Percentiles rank a stretch among this genome's conserved stretches.
These are phyloP conservation scores for sweet orange (Citrus sinensis) DNA, from an alignment of 345 rosid species.

Conservation along the genomic window DNA sequence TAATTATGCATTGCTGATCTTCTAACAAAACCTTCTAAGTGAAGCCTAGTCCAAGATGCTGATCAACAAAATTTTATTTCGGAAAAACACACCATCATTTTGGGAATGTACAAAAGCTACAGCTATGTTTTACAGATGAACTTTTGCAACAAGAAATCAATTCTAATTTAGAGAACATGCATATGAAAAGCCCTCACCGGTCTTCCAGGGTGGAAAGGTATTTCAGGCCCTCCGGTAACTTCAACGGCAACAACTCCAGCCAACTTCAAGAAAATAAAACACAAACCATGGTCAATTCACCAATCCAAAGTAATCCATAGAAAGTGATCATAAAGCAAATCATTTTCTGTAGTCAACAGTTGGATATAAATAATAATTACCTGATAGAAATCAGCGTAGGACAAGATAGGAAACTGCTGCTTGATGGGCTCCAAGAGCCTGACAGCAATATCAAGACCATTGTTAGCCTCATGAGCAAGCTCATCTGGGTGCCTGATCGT, in stretches of 20 bases:
- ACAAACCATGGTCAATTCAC: neutral
- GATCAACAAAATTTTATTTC: too few relatives aligned
- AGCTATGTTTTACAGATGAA: too few relatives aligned
- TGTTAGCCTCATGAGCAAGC: slow-evolving; percentile 75
- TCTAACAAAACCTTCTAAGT: too few relatives aligned
- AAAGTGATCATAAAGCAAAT: neutral
- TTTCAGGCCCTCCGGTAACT: slow-evolving; percentile 85
- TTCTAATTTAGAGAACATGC: too few relatives aligned
- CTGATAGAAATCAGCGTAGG: slow-evolving; percentile 85
- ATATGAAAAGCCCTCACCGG: slow-evolving; percentile 26
- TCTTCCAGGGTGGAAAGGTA: slow-evolving; percentile 89
- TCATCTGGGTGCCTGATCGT: slow-evolving; percentile 70
- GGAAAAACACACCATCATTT: too few relatives aligned
- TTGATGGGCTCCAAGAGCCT: slow-evolving; percentile 75
- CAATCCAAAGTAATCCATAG: neutral
- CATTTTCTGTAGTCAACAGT: too few relatives aligned
- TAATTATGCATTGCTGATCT: too few relatives aligned
- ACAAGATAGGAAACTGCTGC: slow-evolving; percentile 58
- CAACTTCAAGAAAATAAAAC: slow-evolving; percentile 34
- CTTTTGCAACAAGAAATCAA: too few relatives aligned
- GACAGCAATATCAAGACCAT: slow-evolving; percentile 84
- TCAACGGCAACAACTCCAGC: slow-evolving; percentile 89
- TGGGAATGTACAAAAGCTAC: too few relatives aligned
- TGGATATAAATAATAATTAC: slow-evolving; percentile 16
- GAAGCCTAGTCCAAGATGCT: too few relatives aligned